Evolutionary conservation across 148 eudicot species (phyloP).

Genomic region (Silene conica): DNA sequence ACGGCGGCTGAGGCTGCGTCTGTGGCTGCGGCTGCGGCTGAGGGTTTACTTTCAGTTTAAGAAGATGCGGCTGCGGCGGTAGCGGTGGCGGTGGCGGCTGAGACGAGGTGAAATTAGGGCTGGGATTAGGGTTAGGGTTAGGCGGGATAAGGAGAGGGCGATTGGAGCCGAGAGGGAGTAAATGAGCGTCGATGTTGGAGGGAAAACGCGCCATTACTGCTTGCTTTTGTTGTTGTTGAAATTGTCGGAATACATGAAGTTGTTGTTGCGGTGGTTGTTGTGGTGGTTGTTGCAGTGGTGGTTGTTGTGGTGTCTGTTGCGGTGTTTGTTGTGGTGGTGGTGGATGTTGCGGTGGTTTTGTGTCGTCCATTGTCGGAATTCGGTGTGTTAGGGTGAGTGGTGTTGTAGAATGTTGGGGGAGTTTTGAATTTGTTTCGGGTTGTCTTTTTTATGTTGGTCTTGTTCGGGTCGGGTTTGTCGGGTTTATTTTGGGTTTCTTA

Average conservation of each 20-base stretch:
- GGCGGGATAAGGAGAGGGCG: slow-evolving; percentile 26
- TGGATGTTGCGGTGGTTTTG: not conserved
- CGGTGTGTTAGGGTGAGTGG: too few species aligned
- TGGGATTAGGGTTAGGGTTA: slow-evolving; percentile 27
- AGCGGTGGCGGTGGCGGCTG: slow-evolving; percentile 15
- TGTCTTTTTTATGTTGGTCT: too few species aligned
- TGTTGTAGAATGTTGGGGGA: too few species aligned
- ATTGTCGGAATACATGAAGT: slow-evolving; percentile 18
- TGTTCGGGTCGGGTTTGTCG: too few species aligned
- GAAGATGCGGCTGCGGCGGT: slow-evolving; percentile 25
- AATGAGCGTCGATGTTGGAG: slow-evolving; percentile 72
- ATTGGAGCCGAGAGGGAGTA: slow-evolving; percentile 43
- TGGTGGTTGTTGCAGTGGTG: not conserved
- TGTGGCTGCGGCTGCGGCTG: slow-evolving; percentile 7
- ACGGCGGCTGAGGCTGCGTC: slow-evolving; percentile 2
- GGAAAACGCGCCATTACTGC: slow-evolving; percentile 78
- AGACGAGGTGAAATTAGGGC: slow-evolving; percentile 25
- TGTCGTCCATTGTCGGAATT: not conserved
- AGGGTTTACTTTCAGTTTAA: slow-evolving; percentile 25
- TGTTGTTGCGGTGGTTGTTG: slow-evolving; percentile 7
- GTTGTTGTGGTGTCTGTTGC: not conserved
- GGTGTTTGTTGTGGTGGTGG: not conserved
- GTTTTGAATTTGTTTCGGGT: too few species aligned
- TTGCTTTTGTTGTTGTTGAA: slow-evolving; percentile 41
- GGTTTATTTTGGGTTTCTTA: too few species aligned